Conservation (phyloP, 176 grass and related monocot species). For the Paspalum notatum region DNA sequence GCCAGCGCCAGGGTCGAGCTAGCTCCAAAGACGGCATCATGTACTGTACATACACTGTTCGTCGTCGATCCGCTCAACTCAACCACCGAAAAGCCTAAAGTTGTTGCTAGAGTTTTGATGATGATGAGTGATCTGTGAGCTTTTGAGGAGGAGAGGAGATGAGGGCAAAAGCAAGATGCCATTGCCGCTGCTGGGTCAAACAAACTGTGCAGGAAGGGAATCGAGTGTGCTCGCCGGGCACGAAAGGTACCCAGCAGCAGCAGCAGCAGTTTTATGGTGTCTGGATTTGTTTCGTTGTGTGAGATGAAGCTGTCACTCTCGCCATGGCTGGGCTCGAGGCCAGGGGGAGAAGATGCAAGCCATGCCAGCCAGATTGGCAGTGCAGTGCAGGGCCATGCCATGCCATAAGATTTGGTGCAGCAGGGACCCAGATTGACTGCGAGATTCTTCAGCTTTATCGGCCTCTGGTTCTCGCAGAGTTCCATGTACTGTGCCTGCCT, state of each 20-base stretch:
- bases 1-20: not conserved
- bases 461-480: not conserved
- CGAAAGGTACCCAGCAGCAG: conserved; percentile 28
- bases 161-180: not conserved
- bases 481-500: not conserved
- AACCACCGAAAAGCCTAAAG: not conserved
- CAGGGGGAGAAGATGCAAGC: not conserved
- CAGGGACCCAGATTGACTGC: conserved; percentile 33
- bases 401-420: conserved; percentile 45
- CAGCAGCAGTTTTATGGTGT: conserved; percentile 17
- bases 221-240: not conserved
- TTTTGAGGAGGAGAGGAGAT: not conserved
- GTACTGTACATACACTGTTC: not conserved
- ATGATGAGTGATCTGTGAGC: not conserved
- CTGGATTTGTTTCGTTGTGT: conserved; percentile 39
- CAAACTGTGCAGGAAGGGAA: not conserved
- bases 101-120: not conserved
- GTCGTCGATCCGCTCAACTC: not conserved
- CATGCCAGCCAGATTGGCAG: not conserved
- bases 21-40: not conserved
- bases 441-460: conserved; percentile 42
- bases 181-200: conserved; percentile 27
- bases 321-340: not conserved
- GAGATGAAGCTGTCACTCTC: not conserved
- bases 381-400: not conserved